These are phyloP conservation scores for Eragrostis tef DNA, from an alignment of 202 grass and related monocot genomes.

Conservation along the genomic window DNA sequence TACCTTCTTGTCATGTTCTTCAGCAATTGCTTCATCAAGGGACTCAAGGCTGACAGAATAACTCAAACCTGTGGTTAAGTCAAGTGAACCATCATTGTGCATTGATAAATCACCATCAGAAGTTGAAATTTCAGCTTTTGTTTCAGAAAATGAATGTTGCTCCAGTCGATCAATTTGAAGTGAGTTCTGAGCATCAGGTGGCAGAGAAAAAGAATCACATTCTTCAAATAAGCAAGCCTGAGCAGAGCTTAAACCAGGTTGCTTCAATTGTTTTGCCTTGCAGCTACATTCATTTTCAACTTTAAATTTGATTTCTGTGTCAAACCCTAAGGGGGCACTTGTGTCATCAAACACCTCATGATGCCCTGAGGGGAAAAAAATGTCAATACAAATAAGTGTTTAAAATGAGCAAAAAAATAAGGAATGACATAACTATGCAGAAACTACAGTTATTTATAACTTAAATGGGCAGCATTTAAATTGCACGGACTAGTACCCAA, in stretches of 20 bases:
- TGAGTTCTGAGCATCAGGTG: not conserved
- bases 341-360: constrained; percentile 1
- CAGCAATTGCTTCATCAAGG: constrained; percentile 43
- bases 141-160: constrained; percentile 10
- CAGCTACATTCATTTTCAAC: too few species aligned
- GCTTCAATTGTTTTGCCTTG: constrained; percentile 4
- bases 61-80: not conserved
- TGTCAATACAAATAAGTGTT: not conserved
- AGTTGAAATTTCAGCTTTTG: constrained; percentile 12
- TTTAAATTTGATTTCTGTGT: too few species aligned
- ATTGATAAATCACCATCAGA: constrained; percentile 25
- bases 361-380: constrained; percentile 27
- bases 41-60: constrained; percentile 35
- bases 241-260: not conserved
- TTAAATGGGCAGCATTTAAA: not conserved
- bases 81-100: constrained; percentile 26
- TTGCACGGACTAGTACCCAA: too few species aligned
- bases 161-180: too few species aligned
- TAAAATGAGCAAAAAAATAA: not conserved
- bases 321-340: not conserved
- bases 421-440: not conserved
- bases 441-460: not conserved
- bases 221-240: not conserved
- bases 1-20: constrained; percentile 56
- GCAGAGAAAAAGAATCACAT: not conserved